Conservation (phyloP, 2,329 filamentous ascomycete species). For the Arthrobotrys entomopaga region DNA sequence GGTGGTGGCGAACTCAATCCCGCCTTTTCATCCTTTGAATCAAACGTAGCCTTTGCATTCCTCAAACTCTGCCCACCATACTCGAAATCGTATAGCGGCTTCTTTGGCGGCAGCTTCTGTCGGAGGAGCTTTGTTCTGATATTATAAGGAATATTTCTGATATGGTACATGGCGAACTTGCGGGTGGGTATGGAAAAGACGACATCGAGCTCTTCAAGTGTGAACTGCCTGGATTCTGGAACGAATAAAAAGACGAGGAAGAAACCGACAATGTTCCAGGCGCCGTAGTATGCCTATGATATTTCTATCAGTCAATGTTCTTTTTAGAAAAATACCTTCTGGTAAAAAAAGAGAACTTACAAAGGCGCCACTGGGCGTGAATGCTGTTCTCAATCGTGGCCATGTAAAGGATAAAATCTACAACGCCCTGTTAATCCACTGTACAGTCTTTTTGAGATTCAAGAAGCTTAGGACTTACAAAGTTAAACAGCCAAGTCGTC, state of each 20-base stretch:
- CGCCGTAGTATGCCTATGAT: constrained; percentile 63
- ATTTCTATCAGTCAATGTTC: neutral
- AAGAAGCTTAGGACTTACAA: constrained; percentile 18
- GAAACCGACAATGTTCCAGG: constrained; percentile 66
- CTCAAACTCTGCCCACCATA: constrained; percentile 20
- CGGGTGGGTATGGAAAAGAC: constrained; percentile 59
- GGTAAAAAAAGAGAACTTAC: constrained; percentile 49
- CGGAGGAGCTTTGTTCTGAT: constrained; percentile 30
- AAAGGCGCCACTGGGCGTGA: constrained; percentile 66
- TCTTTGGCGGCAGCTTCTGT: constrained; percentile 32
- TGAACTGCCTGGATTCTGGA: constrained; percentile 65
- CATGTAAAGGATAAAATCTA: constrained; percentile 64
- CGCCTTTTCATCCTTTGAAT: neutral
- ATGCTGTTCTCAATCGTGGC: constrained; percentile 64
- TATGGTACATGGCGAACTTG: constrained; percentile 34
- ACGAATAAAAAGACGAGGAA: constrained; percentile 63
- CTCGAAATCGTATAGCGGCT: constrained; percentile 35
- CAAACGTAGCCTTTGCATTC: neutral
- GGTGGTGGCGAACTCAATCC: neutral
- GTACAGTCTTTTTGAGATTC: neutral
- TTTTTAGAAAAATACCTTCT: neutral
- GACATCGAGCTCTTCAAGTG: constrained; percentile 65
- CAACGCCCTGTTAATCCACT: constrained; percentile 32
- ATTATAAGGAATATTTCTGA: constrained; percentile 25
- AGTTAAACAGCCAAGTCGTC: constrained; percentile 65